A percentile compares a stretch with the other conserved stretches of the same genome.
Conservation (phyloP, 1,139 yeast species). For the Magnusiomyces magnusii region DNA sequence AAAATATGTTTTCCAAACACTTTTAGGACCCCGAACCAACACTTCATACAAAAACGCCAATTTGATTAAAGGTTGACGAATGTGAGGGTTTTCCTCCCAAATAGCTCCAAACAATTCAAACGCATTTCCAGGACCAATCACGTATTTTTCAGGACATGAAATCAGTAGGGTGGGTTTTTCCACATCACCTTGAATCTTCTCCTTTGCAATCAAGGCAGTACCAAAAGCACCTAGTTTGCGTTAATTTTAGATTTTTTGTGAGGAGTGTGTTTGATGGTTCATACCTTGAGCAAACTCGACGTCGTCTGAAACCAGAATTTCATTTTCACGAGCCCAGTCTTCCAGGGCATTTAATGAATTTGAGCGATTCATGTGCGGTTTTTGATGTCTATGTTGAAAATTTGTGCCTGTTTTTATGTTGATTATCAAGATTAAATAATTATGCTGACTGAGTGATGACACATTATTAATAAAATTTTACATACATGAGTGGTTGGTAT, state of each 20-base stretch:
- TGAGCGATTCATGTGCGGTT: background rate
- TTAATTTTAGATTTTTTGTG: too few species aligned
- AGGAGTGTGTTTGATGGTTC: background rate
- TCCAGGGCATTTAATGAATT: slow-evolving; percentile 7
- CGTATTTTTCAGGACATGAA: slow-evolving; percentile 22
- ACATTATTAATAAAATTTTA: background rate
- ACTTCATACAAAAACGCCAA: slow-evolving; percentile 23
- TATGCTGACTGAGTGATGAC: background rate
- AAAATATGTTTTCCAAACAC: slow-evolving; percentile 5
- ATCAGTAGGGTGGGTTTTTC: slow-evolving; percentile 20
- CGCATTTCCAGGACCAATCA: slow-evolving; percentile 26
- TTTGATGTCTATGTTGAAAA: too few species aligned
- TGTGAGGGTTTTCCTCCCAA: slow-evolving; percentile 6
- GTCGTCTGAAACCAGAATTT: slow-evolving; percentile 13
- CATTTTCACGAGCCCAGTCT: slow-evolving; percentile 17
- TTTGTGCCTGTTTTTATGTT: too few species aligned
- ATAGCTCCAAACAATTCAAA: slow-evolving; percentile 12
- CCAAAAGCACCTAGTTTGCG: slow-evolving; percentile 14
- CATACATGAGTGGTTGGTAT: background rate
- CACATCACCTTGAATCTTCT: slow-evolving; percentile 14
- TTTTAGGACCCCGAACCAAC: background rate
- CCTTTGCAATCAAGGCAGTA: slow-evolving; percentile 21
- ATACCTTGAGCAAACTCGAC: slow-evolving; percentile 12
- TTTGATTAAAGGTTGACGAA: slow-evolving; percentile 21
- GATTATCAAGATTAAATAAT: background rate